Evolutionary conservation across 371 early-diverging fungal species (phyloP).

Genomic region (Thermomucor indicae-seudaticae): DNA sequence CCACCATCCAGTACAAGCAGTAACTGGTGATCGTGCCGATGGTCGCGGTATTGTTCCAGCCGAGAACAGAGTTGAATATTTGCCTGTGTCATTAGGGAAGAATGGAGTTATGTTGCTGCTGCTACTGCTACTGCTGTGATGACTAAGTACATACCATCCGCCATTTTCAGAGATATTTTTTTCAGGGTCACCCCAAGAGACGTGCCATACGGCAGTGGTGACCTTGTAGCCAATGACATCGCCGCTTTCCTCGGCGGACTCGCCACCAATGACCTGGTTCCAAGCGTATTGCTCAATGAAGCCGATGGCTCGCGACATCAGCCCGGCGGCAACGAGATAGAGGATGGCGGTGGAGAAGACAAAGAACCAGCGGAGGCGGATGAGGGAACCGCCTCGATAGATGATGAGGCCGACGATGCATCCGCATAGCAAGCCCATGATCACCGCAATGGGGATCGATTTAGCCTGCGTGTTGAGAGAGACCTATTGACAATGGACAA

Average conservation of each 20-base stretch:
- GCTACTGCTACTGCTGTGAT: background rate
- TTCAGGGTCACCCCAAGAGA: conserved; percentile 36
- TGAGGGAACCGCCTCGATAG: conserved; percentile 62
- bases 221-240: conserved; percentile 34
- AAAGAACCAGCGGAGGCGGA: conserved; percentile 76
- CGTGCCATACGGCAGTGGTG: conserved; percentile 30
- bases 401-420: conserved; percentile 60
- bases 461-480: conserved; percentile 58
- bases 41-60: conserved; percentile 77
- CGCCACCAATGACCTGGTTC: conserved; percentile 52
- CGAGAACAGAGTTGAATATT: conserved; percentile 70
- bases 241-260: conserved; percentile 26
- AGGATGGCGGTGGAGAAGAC: conserved; percentile 66
- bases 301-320: conserved; percentile 55
- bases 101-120: background rate
- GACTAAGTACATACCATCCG: conserved; percentile 22
- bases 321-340: conserved; percentile 77
- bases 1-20: conserved; percentile 69
- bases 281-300: conserved; percentile 57
- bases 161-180: conserved; percentile 15
- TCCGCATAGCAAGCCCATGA: conserved; percentile 69
- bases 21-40: conserved; percentile 67
- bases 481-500: conserved; percentile 57
- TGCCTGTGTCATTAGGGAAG: conserved; percentile 23
- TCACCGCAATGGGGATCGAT: conserved; percentile 75